These are phyloP conservation scores for Stagonosporopsis rhizophila DNA, from an alignment of 2,329 filamentous ascomycete genomes.

Conservation along the genomic window DNA sequence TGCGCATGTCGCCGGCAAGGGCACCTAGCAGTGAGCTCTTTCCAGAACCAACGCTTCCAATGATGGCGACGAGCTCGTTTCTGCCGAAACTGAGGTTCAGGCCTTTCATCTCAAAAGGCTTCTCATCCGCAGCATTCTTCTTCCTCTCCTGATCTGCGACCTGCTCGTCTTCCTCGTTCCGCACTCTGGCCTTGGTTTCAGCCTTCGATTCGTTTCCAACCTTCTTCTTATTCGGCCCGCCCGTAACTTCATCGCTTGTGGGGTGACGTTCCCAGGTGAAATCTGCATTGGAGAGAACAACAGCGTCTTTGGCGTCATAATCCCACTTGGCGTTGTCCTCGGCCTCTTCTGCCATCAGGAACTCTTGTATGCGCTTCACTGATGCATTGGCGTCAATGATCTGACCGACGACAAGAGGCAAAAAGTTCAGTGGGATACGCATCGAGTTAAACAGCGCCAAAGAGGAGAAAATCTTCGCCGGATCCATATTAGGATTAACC, in stretches of 20 bases:
- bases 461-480: constrained; percentile 88
- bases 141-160: constrained; percentile 53
- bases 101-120: constrained; percentile 76
- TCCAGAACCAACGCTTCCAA: constrained; percentile 86
- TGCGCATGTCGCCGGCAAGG: constrained; percentile 91
- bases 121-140: constrained; percentile 54
- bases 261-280: constrained; percentile 85
- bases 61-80: constrained; percentile 83
- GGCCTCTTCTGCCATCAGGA: constrained; percentile 84
- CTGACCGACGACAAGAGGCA: constrained; percentile 88
- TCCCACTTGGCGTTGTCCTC: constrained; percentile 72
- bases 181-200: constrained; percentile 34
- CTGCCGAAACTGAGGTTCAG: constrained; percentile 73
- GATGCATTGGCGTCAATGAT: constrained; percentile 90
- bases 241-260: constrained; percentile 57
- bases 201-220: constrained; percentile 58
- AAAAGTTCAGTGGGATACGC: constrained; percentile 85
- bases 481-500: constrained; percentile 70
- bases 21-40: constrained; percentile 91
- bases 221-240: constrained; percentile 49
- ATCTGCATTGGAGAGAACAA: constrained; percentile 73
- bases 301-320: constrained; percentile 59
- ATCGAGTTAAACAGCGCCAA: constrained; percentile 92
- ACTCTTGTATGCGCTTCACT: constrained; percentile 84
- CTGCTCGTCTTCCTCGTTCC: constrained; percentile 31